Evolutionary conservation across 331 rosid species (phyloP), one percentile per base, ranked within the genome.

Genomic region (Telfairia occidentalis): DNA sequence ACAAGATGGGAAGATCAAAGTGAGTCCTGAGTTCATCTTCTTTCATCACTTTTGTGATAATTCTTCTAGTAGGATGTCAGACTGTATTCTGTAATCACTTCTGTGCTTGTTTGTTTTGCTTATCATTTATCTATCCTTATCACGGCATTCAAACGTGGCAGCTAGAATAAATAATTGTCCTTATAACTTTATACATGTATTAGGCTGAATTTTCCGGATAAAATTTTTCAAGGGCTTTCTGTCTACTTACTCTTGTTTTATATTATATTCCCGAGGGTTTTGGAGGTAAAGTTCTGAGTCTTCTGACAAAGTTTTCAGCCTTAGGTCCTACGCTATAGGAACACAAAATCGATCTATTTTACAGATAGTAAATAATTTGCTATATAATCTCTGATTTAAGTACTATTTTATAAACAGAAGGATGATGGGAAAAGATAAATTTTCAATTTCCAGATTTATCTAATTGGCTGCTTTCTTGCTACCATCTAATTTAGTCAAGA

Each of bases 1-100:
- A 74, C 92, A 90, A 82, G 96, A 87, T 85, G 99, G 99, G 77
- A 95, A 95, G 82, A 95, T 95, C 80, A 95, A 95, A 89, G 99
- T 94, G 87, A 73, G 96, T 81, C 76, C 32, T 45, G 28, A 60
- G 48, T 64, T 78, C 71, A 46, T 43, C 21, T 83, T 65, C 73
- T 73, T 73, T 37, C 54, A 28, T 52, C 50, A 9, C 52, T 40
- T 12, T 0, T 66, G 53, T 23, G 15, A 21, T 66, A 26, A 38
- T 65, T 37, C 52, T 38, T 38, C 5, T 42, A 38, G 19, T 42
- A 38, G 73, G 74, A 42, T 67, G 5, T 67, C 50, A 23, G 43
- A 6, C 55, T 43, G 16, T 67, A 42, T 42, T 16, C 55, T 43
- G 16, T 67, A 42, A 67, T 24, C 74, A 12, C 57, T 43, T 70